Evolutionary conservation across 176 grass and related monocot species (phyloP), one percentile per base, ranked within the genome.

Genomic region (Avena sativa): DNA sequence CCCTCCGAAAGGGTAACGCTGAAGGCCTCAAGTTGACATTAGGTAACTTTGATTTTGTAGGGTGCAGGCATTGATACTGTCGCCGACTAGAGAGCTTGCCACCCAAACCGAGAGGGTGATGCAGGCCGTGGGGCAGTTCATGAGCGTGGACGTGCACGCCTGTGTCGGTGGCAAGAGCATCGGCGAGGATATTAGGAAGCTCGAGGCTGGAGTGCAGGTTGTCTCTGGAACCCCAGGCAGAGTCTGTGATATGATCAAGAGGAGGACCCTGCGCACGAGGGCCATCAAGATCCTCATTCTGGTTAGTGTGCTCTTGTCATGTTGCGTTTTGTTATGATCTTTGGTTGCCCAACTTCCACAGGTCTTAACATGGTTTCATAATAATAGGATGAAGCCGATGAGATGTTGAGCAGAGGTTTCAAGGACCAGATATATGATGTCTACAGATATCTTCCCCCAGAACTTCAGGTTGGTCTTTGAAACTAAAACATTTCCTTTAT

Each of bases 371-470:
- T 90, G 40, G 5, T 74, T 75, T 17, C 38, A 26, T 77, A 66
- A 26, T 77, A 66, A 87, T 73, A 96, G 94, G 97, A 98, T 65
- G 97, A 98, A 86, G 91, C 94, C 49, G 97, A 98, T 90, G 97
- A 98, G 83, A 96, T 98, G 94, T 85, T 96, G 92, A 96, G 89
- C 85, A 91, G 94, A 88, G 97, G 92, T 34, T 98, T 98, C 53
- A 96, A 98, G 92, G 97, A 98, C 81, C 97, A 98, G 87, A 98
- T 96, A 78, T 96, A 98, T 78, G 94, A 96, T 87, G 92, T 98
- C 44, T 98, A 98, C 87, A 83, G 94, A 85, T 98, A 96, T 86
- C 94, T 98, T 12, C 92, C 97, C 1, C 97, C 92, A 14, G 97
- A 98, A 62, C 92, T 98, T 82, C 97, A 96, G 90, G 97, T 96